Base-by-base conservation (phyloP, 2,329 filamentous ascomycete genomes). In the Bipolaris bicolor region DNA sequence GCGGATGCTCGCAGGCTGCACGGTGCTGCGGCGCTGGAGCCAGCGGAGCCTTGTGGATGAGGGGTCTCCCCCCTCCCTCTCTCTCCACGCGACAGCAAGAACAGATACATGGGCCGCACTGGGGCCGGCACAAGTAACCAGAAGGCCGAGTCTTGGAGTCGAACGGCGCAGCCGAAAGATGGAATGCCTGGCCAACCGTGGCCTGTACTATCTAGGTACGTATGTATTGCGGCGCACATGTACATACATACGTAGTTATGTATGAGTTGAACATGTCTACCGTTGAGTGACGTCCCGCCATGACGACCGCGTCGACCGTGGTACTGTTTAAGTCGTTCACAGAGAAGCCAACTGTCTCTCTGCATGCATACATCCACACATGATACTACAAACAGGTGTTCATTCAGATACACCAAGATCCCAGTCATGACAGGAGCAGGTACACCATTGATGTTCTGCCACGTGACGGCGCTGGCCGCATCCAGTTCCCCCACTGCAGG, bases 401-500 rank as follows among this genome's bases (percentile, higher is more conserved):
- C 29, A 31, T 31, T 9, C 10, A 5, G 11, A 11, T 31, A 31
- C 29, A 31, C 29, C 29, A 11, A 10, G 29, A 31, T 31, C 29
- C 20, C 40, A 20, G 22, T 5, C 40, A 9, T 24, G 5, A 7
- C 7, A 3, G 20, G 40, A 24, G 24, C 5, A 31, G 33, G 33
- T 39, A 37, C 41, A 15, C 49, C 41, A 52, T 16, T 55, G 52
- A 57, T 36, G 53, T 49, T 39, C 34, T 9, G 46, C 29, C 56
- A 50, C 40, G 45, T 46, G 45, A 44, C 37, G 31, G 39, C 40
- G 40, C 55, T 41, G 50, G 33, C 46, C 29, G 45, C 31, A 43
- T 47, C 48, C 41, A 44, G 49, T 61, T 61, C 59, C 58, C 24
- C 37, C 43, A 24, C 34, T 34, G 44, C 24, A 45, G 44, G 24